phyloP scores from a whole-genome alignment of 2,329 filamentous ascomycete species.

The Cercospora nicotianae region DNA sequence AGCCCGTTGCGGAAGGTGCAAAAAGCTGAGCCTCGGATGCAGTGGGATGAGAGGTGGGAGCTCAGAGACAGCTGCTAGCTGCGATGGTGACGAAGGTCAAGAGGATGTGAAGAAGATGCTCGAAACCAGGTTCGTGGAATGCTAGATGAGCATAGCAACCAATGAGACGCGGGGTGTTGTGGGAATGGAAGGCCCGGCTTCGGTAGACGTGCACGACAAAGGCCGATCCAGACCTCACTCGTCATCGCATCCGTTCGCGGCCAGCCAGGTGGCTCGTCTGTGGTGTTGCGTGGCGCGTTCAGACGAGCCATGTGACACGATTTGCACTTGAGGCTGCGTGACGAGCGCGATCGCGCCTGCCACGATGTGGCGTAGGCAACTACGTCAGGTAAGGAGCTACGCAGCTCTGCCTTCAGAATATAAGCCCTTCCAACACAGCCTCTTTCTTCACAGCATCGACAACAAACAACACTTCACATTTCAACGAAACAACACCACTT shows the following conservation, averaged over 20 bases:
- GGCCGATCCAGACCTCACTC: constrained; percentile 1
- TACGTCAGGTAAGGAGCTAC: constrained; percentile 5
- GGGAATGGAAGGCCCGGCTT: neutral
- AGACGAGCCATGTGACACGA: neutral
- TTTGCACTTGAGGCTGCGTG: neutral
- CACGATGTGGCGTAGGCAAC: neutral
- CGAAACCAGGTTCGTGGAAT: constrained; percentile 2
- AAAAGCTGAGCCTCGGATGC: neutral
- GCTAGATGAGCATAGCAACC: neutral
- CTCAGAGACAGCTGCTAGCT: neutral
- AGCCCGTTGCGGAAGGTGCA: neutral
- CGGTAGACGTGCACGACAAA: neutral
- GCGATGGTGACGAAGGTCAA: constrained; percentile 1
- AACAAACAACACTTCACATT: neutral
- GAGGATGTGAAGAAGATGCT: neutral
- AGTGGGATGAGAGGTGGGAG: neutral
- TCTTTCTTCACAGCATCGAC: neutral
- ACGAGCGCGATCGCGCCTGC: neutral
- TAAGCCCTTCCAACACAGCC: neutral
- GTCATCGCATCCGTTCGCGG: constrained; percentile 1
- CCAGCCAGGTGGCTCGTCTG: neutral
- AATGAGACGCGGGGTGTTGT: neutral
- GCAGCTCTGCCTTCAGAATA: too few species aligned
- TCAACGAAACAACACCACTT: neutral
- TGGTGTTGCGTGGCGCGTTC: neutral